Conservation (phyloP, 768 basidiomycete species). For the Dentipellis fragilis region DNA sequence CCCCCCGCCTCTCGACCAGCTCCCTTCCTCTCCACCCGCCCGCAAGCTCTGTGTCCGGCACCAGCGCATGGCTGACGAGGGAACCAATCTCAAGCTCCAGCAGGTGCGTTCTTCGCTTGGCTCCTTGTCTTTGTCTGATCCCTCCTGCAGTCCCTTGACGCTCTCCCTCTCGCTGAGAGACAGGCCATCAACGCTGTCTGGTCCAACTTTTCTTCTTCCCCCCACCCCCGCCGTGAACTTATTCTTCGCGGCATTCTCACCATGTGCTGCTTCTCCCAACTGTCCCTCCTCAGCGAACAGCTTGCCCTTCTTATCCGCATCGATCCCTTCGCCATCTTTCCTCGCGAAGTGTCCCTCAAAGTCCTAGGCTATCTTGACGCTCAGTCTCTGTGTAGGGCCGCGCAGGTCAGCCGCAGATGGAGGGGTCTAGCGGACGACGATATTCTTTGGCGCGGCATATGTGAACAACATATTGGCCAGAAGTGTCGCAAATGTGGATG, state of each 20-base stretch:
- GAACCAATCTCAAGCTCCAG: conserved; percentile 85
- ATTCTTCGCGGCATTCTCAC: conserved; percentile 95
- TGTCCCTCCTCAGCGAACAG: conserved; percentile 90
- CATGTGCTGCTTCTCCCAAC: conserved; percentile 98
- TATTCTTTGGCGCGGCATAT: conserved; percentile 89
- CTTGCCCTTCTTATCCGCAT: conserved; percentile 89
- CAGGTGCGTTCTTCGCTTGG: conserved; percentile 59
- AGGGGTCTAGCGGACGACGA: conserved; percentile 88
- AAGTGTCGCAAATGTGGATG: conserved; percentile 96
- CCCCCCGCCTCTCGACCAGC: no score
- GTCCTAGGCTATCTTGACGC: conserved; percentile 87
- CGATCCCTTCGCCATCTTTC: conserved; percentile 87
- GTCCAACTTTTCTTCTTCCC: conserved; percentile 94
- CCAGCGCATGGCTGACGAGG: conserved; percentile 94
- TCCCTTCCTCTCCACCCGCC: no score
- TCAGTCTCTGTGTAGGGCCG: conserved; percentile 85
- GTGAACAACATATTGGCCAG: conserved; percentile 96
- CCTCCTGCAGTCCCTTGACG: conserved; percentile 68
- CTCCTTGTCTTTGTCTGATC: neutral
- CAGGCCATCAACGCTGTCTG: conserved; percentile 86
- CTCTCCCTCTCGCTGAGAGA: conserved; percentile 76
- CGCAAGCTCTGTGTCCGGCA: conserved; percentile 88
- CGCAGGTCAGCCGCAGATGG: conserved; percentile 84
- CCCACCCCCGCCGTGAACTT: conserved; percentile 82
- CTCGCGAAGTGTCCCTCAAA: conserved; percentile 81